Conservation (phyloP, 768 basidiomycete genomes). For the Russula sp. region DNA sequence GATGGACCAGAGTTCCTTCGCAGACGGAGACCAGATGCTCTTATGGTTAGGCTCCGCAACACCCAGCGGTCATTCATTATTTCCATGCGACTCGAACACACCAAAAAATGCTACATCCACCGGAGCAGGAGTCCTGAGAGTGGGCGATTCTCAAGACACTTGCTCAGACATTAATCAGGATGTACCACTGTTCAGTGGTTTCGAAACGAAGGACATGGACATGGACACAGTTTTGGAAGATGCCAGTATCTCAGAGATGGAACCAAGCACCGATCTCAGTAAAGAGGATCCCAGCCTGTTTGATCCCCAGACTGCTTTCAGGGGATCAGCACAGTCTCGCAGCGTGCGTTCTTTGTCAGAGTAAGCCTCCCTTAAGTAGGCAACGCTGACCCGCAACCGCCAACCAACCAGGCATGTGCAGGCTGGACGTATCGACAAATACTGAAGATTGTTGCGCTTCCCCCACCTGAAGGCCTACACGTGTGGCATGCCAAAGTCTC, state of each 20-base stretch:
- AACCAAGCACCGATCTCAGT: background rate
- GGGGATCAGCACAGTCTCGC: background rate
- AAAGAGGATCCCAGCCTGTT: no score
- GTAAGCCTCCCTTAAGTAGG: background rate
- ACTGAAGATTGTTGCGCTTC: background rate
- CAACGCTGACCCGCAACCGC: background rate
- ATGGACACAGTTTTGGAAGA: background rate
- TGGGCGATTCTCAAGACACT: background rate
- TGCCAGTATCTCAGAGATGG: background rate
- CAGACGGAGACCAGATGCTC: background rate
- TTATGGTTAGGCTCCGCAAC: background rate
- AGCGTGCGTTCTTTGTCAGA: background rate
- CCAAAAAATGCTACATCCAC: background rate
- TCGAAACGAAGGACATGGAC: background rate
- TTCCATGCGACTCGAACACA: background rate
- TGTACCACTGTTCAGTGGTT: background rate
- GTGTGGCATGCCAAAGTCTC: background rate
- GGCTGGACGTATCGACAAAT: slow-evolving; percentile 24
- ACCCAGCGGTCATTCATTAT: background rate
- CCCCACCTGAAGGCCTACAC: background rate
- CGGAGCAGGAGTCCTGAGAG: no score
- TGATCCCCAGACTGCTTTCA: background rate
- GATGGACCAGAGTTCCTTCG: no score
- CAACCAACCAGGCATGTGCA: background rate
- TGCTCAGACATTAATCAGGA: background rate